phyloP scores from a whole-genome alignment of 225 moss, liverwort and hornwort species.

The Antitrichia curtipendula region DNA sequence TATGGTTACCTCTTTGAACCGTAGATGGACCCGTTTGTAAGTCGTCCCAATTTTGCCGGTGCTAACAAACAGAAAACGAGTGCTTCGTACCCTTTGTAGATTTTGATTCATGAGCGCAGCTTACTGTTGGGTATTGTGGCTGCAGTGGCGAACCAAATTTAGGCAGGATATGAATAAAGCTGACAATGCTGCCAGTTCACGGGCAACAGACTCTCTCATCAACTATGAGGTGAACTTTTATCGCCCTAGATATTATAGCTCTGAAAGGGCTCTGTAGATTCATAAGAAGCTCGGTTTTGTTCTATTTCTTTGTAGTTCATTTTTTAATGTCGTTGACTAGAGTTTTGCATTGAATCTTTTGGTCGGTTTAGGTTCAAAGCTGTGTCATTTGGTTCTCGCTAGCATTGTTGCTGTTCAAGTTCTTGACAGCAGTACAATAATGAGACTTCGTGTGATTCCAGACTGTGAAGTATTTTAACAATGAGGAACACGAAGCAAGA shows the following conservation, averaged over 20 bases:
- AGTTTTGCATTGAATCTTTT: background rate
- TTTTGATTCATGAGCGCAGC: background rate
- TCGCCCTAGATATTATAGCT: background rate
- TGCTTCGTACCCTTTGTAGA: background rate
- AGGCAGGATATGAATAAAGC: slow-evolving; percentile 99
- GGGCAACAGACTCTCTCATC: slow-evolving; percentile 95
- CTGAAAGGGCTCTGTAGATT: background rate
- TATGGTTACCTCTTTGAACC: background rate
- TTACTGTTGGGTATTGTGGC: slow-evolving; percentile 3
- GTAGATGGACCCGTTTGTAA: background rate
- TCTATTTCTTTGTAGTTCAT: background rate
- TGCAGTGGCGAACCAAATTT: slow-evolving; percentile 98
- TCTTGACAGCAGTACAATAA: background rate
- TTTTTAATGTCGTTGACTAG: background rate
- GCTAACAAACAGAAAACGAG: background rate
- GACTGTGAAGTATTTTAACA: slow-evolving; percentile 99
- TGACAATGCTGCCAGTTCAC: slow-evolving; percentile 89
- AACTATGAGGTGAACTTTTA: slow-evolving; percentile 70
- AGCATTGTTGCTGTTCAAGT: background rate
- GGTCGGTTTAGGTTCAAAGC: background rate
- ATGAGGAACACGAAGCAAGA: slow-evolving; percentile 83
- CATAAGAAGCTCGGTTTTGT: background rate
- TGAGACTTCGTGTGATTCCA: slow-evolving; percentile 32
- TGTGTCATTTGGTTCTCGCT: background rate
- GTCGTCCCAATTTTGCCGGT: background rate